Percentiles rank a stretch among this genome's conserved stretches.
Evolutionary conservation across 176 grass and related monocot genomes (phyloP).

Genomic region (Carex kokanica): DNA sequence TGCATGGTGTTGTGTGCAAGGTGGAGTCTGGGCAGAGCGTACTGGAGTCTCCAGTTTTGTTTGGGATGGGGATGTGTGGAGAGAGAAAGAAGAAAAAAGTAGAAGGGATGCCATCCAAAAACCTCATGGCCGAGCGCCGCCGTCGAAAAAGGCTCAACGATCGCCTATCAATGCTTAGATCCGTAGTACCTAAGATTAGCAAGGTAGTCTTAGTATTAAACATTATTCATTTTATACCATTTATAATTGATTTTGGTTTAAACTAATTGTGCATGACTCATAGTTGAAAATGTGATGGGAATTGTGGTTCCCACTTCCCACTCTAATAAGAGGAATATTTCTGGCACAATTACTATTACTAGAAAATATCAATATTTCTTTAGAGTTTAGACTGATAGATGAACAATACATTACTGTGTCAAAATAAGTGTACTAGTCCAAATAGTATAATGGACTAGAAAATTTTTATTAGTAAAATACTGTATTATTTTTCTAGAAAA

Average conservation of each 20-base stretch:
- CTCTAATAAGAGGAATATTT: not conserved
- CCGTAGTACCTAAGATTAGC: conserved; percentile 98
- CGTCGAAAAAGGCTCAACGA: conserved; percentile 96
- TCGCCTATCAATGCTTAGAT: conserved; percentile 96
- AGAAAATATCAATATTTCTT: conserved; percentile 1
- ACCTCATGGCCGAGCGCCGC: conserved; percentile 96
- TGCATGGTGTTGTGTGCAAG: conserved; percentile 53
- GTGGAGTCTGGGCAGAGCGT: conserved; percentile 59
- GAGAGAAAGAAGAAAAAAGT: conserved; percentile 83
- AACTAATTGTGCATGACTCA: not conserved
- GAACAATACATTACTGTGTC: not conserved
- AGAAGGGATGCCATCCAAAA: conserved; percentile 95
- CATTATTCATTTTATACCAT: not conserved
- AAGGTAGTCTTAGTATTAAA: conserved; percentile 43
- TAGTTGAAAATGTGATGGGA: not conserved
- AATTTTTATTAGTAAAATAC: not conserved
- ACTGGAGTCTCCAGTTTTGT: conserved; percentile 29
- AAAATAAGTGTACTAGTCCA: not conserved
- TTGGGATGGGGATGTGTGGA: conserved; percentile 23
- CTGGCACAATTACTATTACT: not conserved
- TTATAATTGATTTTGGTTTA: not conserved
- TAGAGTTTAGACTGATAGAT: not conserved
- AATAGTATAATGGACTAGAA: not conserved
- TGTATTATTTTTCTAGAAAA: not conserved
- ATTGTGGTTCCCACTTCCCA: conserved; percentile 10